These are phyloP conservation scores for Suillus tomentosus DNA, from an alignment of 768 basidiomycete genomes.

Conservation along the genomic window DNA sequence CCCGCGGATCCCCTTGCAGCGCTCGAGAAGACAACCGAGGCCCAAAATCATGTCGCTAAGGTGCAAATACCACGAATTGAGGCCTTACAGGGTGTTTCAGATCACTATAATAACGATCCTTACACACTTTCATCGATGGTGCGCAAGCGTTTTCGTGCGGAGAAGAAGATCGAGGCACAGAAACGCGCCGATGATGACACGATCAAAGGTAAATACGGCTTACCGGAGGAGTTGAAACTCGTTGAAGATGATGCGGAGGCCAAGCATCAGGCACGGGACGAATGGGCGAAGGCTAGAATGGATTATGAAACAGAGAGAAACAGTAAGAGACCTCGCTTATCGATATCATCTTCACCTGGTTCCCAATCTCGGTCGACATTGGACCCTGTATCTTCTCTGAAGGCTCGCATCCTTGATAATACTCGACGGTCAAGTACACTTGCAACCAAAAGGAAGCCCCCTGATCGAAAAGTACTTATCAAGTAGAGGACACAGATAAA, in stretches of 20 bases:
- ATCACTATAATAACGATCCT: conserved; percentile 83
- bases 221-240: conserved; percentile 69
- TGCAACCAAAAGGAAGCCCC: conserved; percentile 19
- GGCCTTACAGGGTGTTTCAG: conserved; percentile 73
- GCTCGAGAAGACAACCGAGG: conserved; percentile 85
- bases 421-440: conserved; percentile 41
- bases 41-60: conserved; percentile 69
- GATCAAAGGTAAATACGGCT: conserved; percentile 73
- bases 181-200: conserved; percentile 70
- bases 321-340: conserved; percentile 51
- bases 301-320: conserved; percentile 46
- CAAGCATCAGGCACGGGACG: conserved; percentile 59
- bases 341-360: conserved; percentile 28
- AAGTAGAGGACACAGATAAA: conserved; percentile 12
- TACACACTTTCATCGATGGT: conserved; percentile 75
- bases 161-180: conserved; percentile 77
- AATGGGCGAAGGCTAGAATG: conserved; percentile 58
- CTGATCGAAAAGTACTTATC: conserved; percentile 18
- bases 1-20: conserved; percentile 84
- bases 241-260: conserved; percentile 65
- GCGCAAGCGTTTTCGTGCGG: conserved; percentile 81
- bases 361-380: conserved; percentile 21
- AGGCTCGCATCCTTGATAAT: conserved; percentile 60
- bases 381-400: conserved; percentile 43
- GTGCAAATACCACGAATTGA: conserved; percentile 82